Conservation (phyloP, 352 stramenopile species). For the Phytophthora macrochlamydospora region DNA sequence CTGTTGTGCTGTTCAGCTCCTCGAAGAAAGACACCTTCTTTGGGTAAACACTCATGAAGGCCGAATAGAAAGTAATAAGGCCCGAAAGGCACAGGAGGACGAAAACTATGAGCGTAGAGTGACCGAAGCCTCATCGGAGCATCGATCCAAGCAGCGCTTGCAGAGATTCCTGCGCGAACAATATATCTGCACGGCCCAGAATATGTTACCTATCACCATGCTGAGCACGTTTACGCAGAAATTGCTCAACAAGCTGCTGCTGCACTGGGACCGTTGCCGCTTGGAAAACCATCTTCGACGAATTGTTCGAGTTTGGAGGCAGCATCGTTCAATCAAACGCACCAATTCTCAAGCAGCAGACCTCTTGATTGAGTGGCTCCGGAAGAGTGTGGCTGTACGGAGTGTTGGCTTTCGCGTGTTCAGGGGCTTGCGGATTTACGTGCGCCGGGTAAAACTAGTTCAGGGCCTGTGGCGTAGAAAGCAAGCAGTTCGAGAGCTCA, state of each 20-base stretch:
- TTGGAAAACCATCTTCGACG: conserved; percentile 43
- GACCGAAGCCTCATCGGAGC: conserved; percentile 50
- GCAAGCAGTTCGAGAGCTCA: conserved; percentile 37
- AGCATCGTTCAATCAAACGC: conserved; percentile 39
- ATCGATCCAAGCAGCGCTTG: conserved; percentile 49
- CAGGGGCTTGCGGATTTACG: conserved; percentile 51
- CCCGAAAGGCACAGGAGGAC: conserved; percentile 51
- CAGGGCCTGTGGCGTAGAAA: conserved; percentile 59
- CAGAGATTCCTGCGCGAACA: conserved; percentile 43
- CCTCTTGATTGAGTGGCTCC: conserved; percentile 66
- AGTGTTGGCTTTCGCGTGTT: conserved; percentile 63
- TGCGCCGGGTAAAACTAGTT: conserved; percentile 57
- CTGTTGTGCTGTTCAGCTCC: conserved; percentile 31
- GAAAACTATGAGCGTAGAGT: conserved; percentile 51
- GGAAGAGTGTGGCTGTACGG: conserved; percentile 65
- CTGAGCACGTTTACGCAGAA: conserved; percentile 53
- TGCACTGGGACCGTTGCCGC: conserved; percentile 44
- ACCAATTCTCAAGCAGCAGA: conserved; percentile 37
- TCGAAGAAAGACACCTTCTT: conserved; percentile 44
- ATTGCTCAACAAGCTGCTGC: conserved; percentile 35
- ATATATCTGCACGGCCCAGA: conserved; percentile 39
- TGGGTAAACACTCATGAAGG: conserved; percentile 49
- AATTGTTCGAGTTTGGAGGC: conserved; percentile 52
- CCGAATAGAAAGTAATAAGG: conserved; percentile 33
- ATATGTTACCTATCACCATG: conserved; percentile 52